Conservation (phyloP, 1,139 yeast genomes). For the Spathaspora sp. region DNA sequence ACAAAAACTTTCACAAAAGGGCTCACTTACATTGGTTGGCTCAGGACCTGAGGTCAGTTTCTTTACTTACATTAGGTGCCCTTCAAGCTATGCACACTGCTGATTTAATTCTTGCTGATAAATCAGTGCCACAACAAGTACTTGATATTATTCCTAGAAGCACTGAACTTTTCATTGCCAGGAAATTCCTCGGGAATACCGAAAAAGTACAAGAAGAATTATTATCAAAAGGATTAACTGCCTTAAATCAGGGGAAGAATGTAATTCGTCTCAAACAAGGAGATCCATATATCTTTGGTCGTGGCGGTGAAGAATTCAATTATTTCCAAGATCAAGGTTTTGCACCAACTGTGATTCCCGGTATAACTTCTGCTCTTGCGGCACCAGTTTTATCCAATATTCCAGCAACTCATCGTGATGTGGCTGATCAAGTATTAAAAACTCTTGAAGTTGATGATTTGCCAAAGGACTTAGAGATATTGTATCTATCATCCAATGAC, state of each 20-base stretch:
- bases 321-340: slow-evolving; percentile 69
- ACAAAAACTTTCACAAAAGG: slow-evolving; percentile 24
- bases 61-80: slow-evolving; percentile 84
- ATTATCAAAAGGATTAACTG: slow-evolving; percentile 64
- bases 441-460: no score
- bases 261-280: slow-evolving; percentile 95
- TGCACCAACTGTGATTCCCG: slow-evolving; percentile 76
- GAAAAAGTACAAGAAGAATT: slow-evolving; percentile 90
- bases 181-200: slow-evolving; percentile 96
- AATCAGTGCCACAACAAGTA: slow-evolving; percentile 87
- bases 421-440: slow-evolving; percentile 74
- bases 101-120: slow-evolving; percentile 85
- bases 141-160: slow-evolving; percentile 73
- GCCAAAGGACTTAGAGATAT: no score
- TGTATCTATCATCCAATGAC: no score
- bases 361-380: slow-evolving; percentile 86
- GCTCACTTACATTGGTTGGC: slow-evolving; percentile 78
- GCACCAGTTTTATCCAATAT: slow-evolving; percentile 84
- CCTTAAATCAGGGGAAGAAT: slow-evolving; percentile 61
- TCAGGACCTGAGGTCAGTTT: slow-evolving; percentile 92
- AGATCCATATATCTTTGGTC: slow-evolving; percentile 94
- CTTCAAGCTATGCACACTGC: slow-evolving; percentile 77
- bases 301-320: slow-evolving; percentile 91
- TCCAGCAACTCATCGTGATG: slow-evolving; percentile 91
- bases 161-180: slow-evolving; percentile 80